Conservation (phyloP, 305 asterid species). For the Ilex paraguariensis region DNA sequence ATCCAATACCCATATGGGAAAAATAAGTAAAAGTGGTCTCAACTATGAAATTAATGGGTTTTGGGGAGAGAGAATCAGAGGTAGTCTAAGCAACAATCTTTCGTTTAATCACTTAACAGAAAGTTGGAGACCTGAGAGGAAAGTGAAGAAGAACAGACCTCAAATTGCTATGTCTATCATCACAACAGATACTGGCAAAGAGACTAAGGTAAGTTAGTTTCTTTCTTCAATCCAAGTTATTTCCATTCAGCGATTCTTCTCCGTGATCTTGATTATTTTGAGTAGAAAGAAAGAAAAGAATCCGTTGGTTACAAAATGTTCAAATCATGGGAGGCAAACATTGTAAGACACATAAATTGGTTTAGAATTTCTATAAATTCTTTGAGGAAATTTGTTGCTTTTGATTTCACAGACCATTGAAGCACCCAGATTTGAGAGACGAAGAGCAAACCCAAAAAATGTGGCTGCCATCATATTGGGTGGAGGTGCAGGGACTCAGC, state of each 20-base stretch:
- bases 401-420: constrained; percentile 46
- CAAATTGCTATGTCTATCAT: constrained; percentile 73
- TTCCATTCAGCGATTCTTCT: not conserved
- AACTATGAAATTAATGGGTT: constrained; percentile 47
- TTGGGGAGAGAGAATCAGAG: constrained; percentile 48
- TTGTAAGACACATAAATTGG: not conserved
- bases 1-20: constrained; percentile 34
- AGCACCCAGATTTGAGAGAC: constrained; percentile 51
- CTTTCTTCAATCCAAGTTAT: not conserved
- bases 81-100: constrained; percentile 26
- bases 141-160: constrained; percentile 38
- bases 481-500: constrained; percentile 84
- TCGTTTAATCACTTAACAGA: constrained; percentile 35
- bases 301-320: too few relatives aligned
- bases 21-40: constrained; percentile 26
- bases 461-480: constrained; percentile 95
- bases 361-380: not conserved
- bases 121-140: constrained; percentile 41
- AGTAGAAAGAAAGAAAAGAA: too few relatives aligned
- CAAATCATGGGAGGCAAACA: not conserved
- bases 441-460: constrained; percentile 68
- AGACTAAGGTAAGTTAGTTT: constrained; percentile 42
- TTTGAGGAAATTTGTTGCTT: not conserved
- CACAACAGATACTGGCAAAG: constrained; percentile 54
- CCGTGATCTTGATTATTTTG: too few relatives aligned